These are phyloP conservation scores for Agaricus subrufescens DNA, from an alignment of 768 basidiomycete species.

Conservation along the genomic window DNA sequence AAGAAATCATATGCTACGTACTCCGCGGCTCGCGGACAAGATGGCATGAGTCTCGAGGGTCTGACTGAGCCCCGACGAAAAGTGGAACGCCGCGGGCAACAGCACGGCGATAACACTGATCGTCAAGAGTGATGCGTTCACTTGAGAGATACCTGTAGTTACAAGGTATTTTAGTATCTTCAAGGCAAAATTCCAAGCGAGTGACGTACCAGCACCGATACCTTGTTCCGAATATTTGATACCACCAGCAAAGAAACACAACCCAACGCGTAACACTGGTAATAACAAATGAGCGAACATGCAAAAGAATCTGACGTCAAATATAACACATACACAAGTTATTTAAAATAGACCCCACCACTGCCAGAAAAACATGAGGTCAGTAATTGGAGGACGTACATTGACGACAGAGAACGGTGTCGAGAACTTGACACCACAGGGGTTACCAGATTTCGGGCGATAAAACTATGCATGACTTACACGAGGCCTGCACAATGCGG, in stretches of 20 bases:
- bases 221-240: slow-evolving; percentile 76
- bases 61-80: slow-evolving; percentile 28
- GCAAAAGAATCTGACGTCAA: no score
- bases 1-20: slow-evolving; percentile 27
- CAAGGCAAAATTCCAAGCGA: slow-evolving; percentile 18
- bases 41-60: slow-evolving; percentile 38
- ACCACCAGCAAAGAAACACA: slow-evolving; percentile 90
- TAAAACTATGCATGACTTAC: slow-evolving; percentile 36
- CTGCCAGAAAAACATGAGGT: slow-evolving; percentile 31
- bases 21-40: slow-evolving; percentile 69
- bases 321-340: slow-evolving; percentile 58
- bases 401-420: not conserved
- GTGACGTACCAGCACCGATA: slow-evolving; percentile 63
- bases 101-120: slow-evolving; percentile 78
- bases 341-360: slow-evolving; percentile 83
- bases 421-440: not conserved
- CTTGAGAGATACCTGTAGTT: slow-evolving; percentile 46
- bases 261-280: slow-evolving; percentile 74
- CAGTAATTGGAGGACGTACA: slow-evolving; percentile 6
- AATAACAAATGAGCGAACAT: no score
- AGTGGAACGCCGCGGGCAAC: slow-evolving; percentile 77
- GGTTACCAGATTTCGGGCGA: not conserved
- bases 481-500: slow-evolving; percentile 73
- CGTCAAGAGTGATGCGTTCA: slow-evolving; percentile 72
- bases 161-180: not conserved